Evolutionary conservation across 73 alveolate genomes (phyloP).

Genomic region (Tetrahymena malaccensis): DNA sequence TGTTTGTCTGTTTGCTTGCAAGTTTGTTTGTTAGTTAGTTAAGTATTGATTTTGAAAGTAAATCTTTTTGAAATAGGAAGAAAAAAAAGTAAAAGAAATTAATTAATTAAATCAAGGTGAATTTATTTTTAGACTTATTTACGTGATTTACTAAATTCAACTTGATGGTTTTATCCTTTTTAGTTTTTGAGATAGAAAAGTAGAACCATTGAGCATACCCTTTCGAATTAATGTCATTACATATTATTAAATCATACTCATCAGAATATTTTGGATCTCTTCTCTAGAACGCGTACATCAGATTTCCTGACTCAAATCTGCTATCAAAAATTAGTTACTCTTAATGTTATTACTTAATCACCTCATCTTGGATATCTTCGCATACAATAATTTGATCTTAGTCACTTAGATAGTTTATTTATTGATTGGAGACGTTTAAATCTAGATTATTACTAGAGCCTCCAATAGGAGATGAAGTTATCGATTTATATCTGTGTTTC

Average conservation of each 20-base stretch:
- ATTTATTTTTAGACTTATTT: not conserved
- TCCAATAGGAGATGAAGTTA: not conserved
- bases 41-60: not conserved
- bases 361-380: not conserved
- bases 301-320: not conserved
- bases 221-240: slow-evolving; percentile 45
- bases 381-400: not conserved
- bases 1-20: not conserved
- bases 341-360: not conserved
- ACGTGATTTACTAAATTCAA: not conserved
- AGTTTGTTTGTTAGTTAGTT: not conserved
- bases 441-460: not conserved
- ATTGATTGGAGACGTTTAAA: not conserved
- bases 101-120: not conserved
- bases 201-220: slow-evolving; percentile 53
- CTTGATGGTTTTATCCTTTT: not conserved
- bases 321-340: not conserved
- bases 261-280: not conserved
- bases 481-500: not conserved
- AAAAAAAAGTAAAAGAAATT: not conserved
- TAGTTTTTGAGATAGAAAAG: slow-evolving; percentile 19
- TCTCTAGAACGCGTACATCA: not conserved
- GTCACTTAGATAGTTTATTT: not conserved
- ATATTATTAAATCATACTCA: slow-evolving; percentile 42
- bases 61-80: not conserved